Conservation (phyloP, 768 basidiomycete genomes). For the Lentinula sp. region DNA sequence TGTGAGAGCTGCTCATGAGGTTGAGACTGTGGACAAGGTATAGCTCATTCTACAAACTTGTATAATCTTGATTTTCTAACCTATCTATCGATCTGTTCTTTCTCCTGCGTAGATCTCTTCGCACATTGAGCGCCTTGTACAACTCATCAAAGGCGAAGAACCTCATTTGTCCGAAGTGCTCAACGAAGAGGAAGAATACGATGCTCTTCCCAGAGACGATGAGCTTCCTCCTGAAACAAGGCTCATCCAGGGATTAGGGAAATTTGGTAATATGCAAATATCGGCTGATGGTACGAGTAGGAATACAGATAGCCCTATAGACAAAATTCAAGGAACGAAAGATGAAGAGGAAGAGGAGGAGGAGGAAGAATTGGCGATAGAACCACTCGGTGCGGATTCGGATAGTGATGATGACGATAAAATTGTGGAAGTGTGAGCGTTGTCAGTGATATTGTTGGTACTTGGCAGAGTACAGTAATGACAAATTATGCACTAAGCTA, state of each 20-base stretch:
- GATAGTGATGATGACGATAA: constrained; percentile 49
- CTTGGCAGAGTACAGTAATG: too few species aligned
- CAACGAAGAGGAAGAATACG: constrained; percentile 26
- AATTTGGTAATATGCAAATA: background rate
- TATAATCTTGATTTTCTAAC: background rate
- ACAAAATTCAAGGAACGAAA: background rate
- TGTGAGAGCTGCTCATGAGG: constrained; percentile 68
- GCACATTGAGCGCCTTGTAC: constrained; percentile 84
- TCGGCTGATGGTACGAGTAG: background rate
- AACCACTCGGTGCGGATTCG: constrained; percentile 14
- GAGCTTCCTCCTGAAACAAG: background rate
- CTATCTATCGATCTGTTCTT: background rate
- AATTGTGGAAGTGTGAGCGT: constrained; percentile 50
- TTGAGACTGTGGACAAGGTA: constrained; percentile 76
- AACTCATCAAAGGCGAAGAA: constrained; percentile 77
- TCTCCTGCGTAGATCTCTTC: constrained; percentile 59
- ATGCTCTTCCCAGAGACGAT: constrained; percentile 13
- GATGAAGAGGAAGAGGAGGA: background rate
- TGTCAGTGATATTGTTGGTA: too few species aligned
- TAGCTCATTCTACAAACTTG: constrained; percentile 7
- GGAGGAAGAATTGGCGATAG: background rate
- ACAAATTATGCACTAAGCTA: too few species aligned
- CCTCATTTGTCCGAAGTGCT: constrained; percentile 35
- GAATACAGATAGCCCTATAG: background rate
- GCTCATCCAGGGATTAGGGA: background rate